A percentile compares a stretch with the other conserved stretches of the same genome.
Conservation (phyloP, 768 basidiomycete genomes). For the Russula abietina region DNA sequence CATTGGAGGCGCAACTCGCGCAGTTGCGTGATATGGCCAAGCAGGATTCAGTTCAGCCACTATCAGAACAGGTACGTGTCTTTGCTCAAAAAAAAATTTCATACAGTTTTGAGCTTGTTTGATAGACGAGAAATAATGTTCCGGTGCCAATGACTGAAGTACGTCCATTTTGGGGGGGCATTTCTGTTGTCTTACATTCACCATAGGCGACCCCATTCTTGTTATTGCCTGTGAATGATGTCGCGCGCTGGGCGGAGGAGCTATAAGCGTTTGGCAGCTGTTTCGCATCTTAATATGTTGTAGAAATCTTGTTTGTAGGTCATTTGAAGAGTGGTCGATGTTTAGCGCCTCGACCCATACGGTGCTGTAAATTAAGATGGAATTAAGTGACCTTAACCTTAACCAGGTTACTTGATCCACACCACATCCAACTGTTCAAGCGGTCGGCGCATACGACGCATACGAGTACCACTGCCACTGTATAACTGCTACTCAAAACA, state of each 20-base stretch:
- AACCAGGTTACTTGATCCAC: not conserved
- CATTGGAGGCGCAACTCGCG: conserved; percentile 55
- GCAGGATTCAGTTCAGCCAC: conserved; percentile 6
- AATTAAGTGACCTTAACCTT: not conserved
- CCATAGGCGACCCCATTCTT: conserved; percentile 1
- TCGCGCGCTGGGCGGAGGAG: conserved; percentile 56
- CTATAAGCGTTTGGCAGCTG: conserved; percentile 12
- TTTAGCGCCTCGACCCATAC: not conserved
- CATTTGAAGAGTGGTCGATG: not conserved
- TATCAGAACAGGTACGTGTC: conserved; percentile 21
- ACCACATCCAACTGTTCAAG: not conserved
- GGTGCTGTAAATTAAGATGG: not conserved
- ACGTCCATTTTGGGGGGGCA: not conserved
- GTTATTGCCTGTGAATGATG: conserved; percentile 36
- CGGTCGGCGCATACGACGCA: not conserved
- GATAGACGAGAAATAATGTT: not conserved
- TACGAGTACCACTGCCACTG: not conserved
- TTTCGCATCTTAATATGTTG: not conserved
- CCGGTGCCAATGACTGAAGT: conserved; percentile 5
- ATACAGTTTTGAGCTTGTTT: not conserved
- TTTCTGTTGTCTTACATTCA: not conserved
- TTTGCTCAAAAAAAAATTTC: not conserved
- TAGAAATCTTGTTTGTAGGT: not conserved
- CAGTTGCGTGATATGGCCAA: conserved; percentile 38
- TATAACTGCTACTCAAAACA: conserved; percentile 26